Base-by-base conservation (phyloP, 805 yeast genomes). In the Metschnikowia cubensis region DNA sequence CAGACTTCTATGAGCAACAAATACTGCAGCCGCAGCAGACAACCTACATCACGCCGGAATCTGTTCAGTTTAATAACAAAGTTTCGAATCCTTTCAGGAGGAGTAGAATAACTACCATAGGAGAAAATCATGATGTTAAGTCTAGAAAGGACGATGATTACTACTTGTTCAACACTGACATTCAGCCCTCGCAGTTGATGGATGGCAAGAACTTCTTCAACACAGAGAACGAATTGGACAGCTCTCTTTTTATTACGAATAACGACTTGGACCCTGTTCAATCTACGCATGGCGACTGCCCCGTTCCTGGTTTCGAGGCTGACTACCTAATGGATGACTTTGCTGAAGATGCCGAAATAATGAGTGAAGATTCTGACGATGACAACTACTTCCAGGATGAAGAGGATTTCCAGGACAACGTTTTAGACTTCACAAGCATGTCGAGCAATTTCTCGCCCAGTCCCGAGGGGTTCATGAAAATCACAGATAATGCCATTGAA, bases 261-360 rank as follows among this genome's bases (percentile, higher is more conserved):
- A 45, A 47, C 36, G 58, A 52, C 48, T 43, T 55, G 44, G 54
- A 52, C 37, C 22, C 31, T 31, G 14, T 31, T 11, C 33, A 40
- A 34, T 21, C 50, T 18, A 49, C 55, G 47, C 32, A 4, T 22
- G 42, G 46, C n/a, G 43, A 37, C 29, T 34, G 18, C 18, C 57
- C 59, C 5, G 58, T 69, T 32, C 68, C 71, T 7, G 73, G 71
- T 3, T 67, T 58, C 49, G 72, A 68, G 52, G 59, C 63, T 49
- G 74, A 71, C 55, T 70, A 68, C 54, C 60, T 70, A 35, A 51
- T 62, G 41, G 68, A 63, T 48, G 64, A 63, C 39, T 71, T 71
- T 47, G 72, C 69, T 5, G 77, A 74, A 50, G 71, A 71, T 42
- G 75, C 74, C 37, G 77, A 73, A 48, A 73, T 71, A 39, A 55